These are phyloP conservation scores for Scedosporium minutisporum DNA, from an alignment of 2,329 filamentous ascomycete genomes.

Conservation along the genomic window DNA sequence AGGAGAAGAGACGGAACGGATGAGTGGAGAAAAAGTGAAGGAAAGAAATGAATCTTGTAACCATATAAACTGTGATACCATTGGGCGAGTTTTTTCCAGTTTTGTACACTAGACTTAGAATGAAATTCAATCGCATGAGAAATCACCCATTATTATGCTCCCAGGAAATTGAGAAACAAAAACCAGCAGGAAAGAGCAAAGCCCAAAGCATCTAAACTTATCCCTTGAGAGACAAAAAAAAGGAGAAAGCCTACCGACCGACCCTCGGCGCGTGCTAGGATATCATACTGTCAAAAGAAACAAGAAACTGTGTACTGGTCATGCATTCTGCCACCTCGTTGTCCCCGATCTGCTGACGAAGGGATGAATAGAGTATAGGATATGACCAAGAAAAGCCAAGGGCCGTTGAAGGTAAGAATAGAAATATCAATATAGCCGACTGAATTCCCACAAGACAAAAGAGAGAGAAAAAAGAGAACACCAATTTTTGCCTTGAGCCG, in stretches of 20 bases:
- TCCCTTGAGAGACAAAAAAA: conserved; percentile 8
- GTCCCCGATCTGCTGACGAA: not conserved
- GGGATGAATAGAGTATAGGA: not conserved
- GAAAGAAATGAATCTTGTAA: not conserved
- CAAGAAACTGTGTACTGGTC: conserved; percentile 7
- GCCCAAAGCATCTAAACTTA: not conserved
- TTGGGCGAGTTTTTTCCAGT: not conserved
- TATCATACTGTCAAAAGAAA: conserved; percentile 6
- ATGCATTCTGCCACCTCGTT: not conserved
- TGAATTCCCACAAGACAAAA: not conserved
- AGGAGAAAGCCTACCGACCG: not conserved
- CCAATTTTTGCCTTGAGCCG: not conserved
- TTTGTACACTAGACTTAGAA: not conserved
- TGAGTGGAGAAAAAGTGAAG: not conserved
- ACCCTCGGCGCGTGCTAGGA: conserved; percentile 2
- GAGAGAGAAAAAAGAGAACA: not conserved
- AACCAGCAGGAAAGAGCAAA: not conserved
- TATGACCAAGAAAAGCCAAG: not conserved
- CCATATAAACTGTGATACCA: not conserved
- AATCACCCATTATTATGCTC: not conserved
- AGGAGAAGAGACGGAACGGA: conserved; percentile 1
- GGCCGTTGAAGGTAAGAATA: conserved; percentile 3
- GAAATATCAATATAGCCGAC: not conserved
- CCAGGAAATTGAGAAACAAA: not conserved
- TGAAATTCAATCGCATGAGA: not conserved